These are phyloP conservation scores for Lithospermum erythrorhizon DNA, from an alignment of 257 asterid genomes.

Conservation along the genomic window DNA sequence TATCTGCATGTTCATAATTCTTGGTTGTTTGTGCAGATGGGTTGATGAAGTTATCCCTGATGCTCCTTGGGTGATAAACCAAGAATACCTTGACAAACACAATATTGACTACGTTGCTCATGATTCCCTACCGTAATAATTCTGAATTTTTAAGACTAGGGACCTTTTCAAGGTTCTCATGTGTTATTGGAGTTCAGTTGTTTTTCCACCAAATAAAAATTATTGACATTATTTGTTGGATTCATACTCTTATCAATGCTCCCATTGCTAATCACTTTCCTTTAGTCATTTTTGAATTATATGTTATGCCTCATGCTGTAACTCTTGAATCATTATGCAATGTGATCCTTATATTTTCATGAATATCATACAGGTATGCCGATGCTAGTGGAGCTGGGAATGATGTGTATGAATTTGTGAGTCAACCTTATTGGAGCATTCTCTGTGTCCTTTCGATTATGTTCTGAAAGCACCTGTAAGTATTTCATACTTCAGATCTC, in stretches of 20 bases:
- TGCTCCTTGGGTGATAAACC: constrained; percentile 92
- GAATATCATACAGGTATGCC: constrained; percentile 38
- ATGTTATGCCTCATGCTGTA: neutral
- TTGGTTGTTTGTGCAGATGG: constrained; percentile 48
- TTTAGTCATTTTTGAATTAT: neutral
- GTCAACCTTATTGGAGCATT: constrained; percentile 1
- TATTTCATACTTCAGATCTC: neutral
- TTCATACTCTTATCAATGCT: neutral
- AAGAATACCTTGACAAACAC: constrained; percentile 86
- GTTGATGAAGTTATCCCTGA: constrained; percentile 97
- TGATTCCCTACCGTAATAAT: constrained; percentile 92
- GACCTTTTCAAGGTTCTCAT: constrained; percentile 9
- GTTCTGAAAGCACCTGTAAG: neutral
- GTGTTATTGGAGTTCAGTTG: neutral
- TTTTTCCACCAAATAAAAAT: neutral
- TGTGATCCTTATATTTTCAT: constrained; percentile 7
- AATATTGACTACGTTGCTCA: constrained; percentile 84
- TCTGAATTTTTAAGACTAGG: constrained; percentile 8
- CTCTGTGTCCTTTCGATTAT: neutral
- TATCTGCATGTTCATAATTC: constrained; percentile 5
- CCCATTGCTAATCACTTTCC: neutral
- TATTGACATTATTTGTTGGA: neutral
- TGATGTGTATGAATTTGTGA: constrained; percentile 59
- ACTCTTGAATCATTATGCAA: neutral
- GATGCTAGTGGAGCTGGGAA: constrained; percentile 63